Base-by-base conservation (phyloP, 106 monocot genomes). In the Apostasia shenzhenica region DNA sequence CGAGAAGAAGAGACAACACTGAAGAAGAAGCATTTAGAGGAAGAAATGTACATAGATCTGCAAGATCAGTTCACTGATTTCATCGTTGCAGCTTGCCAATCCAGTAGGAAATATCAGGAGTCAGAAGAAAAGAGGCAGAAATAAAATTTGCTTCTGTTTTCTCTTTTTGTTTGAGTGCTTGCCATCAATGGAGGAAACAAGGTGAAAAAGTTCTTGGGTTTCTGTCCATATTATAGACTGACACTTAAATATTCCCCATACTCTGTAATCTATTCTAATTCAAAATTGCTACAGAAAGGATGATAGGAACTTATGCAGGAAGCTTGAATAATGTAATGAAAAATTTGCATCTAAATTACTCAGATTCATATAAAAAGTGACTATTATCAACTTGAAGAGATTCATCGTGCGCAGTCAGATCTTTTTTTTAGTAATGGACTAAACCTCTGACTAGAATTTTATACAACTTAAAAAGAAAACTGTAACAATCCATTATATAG, bases 71-170 rank as follows among this genome's bases (percentile, higher is more conserved):
- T 53, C 45, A 41, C 72, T 41, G 44, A 41, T 70, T 41, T 55
- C 41, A 65, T 45, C 41, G n/a, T 39, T 44, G 60, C 55, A 51
- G n/a, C 67, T n/a, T 61, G 78, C 79, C 71, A 81, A 70, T 80
- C 77, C 69, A 75, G 59, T 82, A 57, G 74, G 77, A 84, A 80
- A 73, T 74, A 72, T 68, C 57, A 69, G 66, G 59, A 54, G 43
- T 59, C 70, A 37, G 37, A 37, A 57, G 38, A 57, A 37, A 37
- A 57, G 38, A 1, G 13, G 10, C 6, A 59, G 8, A 8, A 41
- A 59, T 39, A 58, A 40, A 59, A 40, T 26, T 26, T 26, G 5
- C 40, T 41, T 8, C 37, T 37, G 59, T 41, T 59, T 59, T 59
- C 59, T 40, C 39, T 59, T 58, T 59, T 59, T 37, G 13, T 8